Conservation (phyloP, 352 stramenopile genomes). For the Phytophthora pluvialis region DNA sequence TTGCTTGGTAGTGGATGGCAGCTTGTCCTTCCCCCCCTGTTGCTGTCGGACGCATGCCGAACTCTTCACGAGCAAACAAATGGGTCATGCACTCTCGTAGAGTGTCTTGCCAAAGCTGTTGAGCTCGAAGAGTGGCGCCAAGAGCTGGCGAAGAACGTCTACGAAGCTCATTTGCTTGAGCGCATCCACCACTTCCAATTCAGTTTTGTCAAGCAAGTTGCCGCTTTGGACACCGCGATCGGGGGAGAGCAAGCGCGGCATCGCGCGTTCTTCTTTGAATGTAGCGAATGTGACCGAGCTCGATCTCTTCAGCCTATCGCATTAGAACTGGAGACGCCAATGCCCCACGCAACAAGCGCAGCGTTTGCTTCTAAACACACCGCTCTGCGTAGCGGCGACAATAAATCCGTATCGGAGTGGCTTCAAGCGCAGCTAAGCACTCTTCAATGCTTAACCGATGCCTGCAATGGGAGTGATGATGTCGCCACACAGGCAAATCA, state of each 20-base stretch:
- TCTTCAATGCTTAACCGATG: background rate
- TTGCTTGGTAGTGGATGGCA: conserved; percentile 43
- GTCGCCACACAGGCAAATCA: conserved; percentile 7
- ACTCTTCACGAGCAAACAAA: conserved; percentile 20
- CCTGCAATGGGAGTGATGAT: background rate
- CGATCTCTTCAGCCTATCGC: conserved; percentile 24
- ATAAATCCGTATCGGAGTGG: conserved; percentile 45
- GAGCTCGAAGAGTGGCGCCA: conserved; percentile 50
- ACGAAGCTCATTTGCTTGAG: conserved; percentile 53
- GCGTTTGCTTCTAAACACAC: background rate
- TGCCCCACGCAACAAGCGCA: background rate
- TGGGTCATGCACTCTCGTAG: conserved; percentile 13
- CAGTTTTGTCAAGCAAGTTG: conserved; percentile 39
- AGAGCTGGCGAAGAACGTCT: conserved; percentile 38
- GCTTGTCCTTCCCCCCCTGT: conserved; percentile 35
- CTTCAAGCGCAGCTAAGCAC: conserved; percentile 32
- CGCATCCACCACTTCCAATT: conserved; percentile 51
- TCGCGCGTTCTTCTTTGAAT: conserved; percentile 44
- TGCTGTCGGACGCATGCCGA: conserved; percentile 38
- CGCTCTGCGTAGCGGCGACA: conserved; percentile 10
- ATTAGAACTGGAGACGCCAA: conserved; percentile 25
- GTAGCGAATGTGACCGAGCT: conserved; percentile 11
- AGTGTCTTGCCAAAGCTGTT: conserved; percentile 28
- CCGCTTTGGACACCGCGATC: conserved; percentile 23
- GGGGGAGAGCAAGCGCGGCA: conserved; percentile 27